A percentile compares a stretch with the other conserved stretches of the same genome.
Conservation (phyloP, 2,329 filamentous ascomycete species). For the Calonectria pteridis region DNA sequence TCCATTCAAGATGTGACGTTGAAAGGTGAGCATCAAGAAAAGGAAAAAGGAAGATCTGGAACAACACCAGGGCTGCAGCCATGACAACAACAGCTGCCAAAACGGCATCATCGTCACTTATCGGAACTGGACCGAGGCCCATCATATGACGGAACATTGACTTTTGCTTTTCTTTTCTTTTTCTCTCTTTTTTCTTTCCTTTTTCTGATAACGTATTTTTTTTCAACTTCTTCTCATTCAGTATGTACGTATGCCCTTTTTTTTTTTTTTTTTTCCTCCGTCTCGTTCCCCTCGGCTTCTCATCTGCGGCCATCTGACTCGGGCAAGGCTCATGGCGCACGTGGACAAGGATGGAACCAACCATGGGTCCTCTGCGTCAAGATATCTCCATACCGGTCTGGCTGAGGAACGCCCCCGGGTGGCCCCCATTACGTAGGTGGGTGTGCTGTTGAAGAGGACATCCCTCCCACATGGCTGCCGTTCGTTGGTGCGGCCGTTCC, state of each 20-base stretch:
- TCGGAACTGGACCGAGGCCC: background rate
- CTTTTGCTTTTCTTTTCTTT: background rate
- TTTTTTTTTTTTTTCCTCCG: background rate
- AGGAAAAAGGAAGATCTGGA: background rate
- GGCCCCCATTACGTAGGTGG: slow-evolving; percentile 24
- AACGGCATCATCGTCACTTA: background rate
- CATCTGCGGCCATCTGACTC: slow-evolving; percentile 17
- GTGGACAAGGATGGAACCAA: slow-evolving; percentile 28
- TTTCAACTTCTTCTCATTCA: background rate
- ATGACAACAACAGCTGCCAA: background rate
- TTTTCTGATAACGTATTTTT: background rate
- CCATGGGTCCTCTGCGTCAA: slow-evolving; percentile 5
- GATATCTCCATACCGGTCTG: slow-evolving; percentile 38
- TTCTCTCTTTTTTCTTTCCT: background rate
- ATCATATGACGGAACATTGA: background rate
- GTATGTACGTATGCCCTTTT: background rate
- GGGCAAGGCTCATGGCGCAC: slow-evolving; percentile 18
- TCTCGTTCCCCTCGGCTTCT: background rate
- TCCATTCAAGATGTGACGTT: background rate
- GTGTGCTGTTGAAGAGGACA: background rate
- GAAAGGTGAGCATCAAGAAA: background rate
- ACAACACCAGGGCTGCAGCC: background rate
- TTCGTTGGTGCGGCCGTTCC: slow-evolving; percentile 19
- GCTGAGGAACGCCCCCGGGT: background rate
- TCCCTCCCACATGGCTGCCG: slow-evolving; percentile 24